Evolutionary conservation across 177 flowering plant species (phyloP), one percentile per base, ranked within the genome.

Genomic region (Vitis hybrid): DNA sequence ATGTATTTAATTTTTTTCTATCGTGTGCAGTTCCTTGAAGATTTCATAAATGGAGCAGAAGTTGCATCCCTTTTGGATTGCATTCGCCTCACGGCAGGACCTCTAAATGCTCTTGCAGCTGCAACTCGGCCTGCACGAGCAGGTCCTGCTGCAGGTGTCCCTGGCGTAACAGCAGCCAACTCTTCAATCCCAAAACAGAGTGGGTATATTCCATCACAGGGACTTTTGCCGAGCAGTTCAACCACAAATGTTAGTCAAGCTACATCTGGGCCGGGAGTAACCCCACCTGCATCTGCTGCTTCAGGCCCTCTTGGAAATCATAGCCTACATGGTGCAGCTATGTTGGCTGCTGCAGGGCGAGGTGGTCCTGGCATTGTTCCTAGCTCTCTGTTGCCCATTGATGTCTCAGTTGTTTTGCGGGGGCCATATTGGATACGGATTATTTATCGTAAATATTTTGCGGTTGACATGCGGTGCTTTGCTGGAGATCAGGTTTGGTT

Each of bases 401-500:
- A 96, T 83, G 99, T 96, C 48, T 93, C 99, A 71, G 92, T 96
- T 68, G 99, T 96, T 13, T 78, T 96, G n/a, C 90, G 98, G 39
- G 95, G 99, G 19, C 98, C 99, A 19, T 96, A 92, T 70, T 96
- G 99, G 99, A 96, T 96, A 71, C 80, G 97, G 55, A 90, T 96
- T 52, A 87, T 96, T 50, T 96, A 96, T 65, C 91, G 98, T 11
- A 94, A 94, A 78, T 72, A 86, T 39, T 96, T 96, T 87, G 91
- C 98, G 3, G 97, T 96, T 67, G 98, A 96, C 78, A 94, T 96
- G 99, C 92, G 99, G 50, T 96, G 98, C 83, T 93, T 88, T 86
- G 97, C 97, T 73, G 99, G 99, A 71, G 99, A 96, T 77, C 97
- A 96, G 74, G 97, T 96, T 31, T 96, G 99, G 99, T 74, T 96